Evolutionary conservation across 768 basidiomycete species (phyloP), one percentile per base, ranked within the genome.

Genomic region (Suillus spraguei): DNA sequence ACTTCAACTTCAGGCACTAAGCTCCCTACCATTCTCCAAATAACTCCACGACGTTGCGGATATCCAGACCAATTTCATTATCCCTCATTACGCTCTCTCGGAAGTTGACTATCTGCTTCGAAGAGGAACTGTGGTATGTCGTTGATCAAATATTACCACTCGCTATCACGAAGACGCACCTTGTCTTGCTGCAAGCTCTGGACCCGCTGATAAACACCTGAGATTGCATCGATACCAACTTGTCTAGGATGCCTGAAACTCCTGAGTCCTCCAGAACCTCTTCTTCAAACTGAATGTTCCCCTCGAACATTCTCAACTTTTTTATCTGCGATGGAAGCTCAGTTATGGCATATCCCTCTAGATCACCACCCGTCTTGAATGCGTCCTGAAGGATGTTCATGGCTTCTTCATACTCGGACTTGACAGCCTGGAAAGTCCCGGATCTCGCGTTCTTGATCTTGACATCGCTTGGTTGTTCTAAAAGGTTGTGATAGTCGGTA

Each of bases 181-280:
- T 86, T 17, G 73, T 72, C 56, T 79, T 76, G 47, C 82, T 79
- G 65, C 85, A 87, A 8, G 78, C 75, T 3, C 71, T 73, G 39
- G 77, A 79, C 4, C 83, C 85, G 41, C 81, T 82, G 22, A 88
- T 72, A 62, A 88, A 88, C 42, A 83, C 59, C 44, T 76, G 71
- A 24, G 86, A 81, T 33, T 78, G 72, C 63, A 78, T 79, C n/a
- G 81, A 78, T 46, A 86, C 80, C 63, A 83, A 71, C 71, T 87
- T 87, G 63, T 88, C 84, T 63, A 89, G 66, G 55, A 88, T 88
- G 1, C 81, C 85, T 55, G 79, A 65, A 28, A 84, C 74, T 0
- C 87, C 87, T 0, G 79, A 62, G 64, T 89, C 87, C 10, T 78
- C 67, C 47, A 84, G 65, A 24, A 82, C 60, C 28, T 76, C 74